These are phyloP conservation scores for Deuterostichococcus epilithicus DNA, from an alignment of 139 green algal genomes.

Conservation along the genomic window DNA sequence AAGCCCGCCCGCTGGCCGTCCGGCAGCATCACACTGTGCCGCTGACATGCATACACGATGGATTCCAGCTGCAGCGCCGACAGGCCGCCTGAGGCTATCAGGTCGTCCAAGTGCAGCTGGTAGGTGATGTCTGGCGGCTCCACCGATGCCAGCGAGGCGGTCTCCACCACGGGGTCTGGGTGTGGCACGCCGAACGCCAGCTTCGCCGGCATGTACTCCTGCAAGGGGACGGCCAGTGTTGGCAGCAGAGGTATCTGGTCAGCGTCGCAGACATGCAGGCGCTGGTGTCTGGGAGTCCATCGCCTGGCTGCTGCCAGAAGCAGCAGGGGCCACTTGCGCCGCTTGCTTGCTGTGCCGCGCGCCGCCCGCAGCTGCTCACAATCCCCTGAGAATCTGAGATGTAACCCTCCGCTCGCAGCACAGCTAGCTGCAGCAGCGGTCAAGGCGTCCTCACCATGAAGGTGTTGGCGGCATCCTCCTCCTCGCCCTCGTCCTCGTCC, in stretches of 20 bases:
- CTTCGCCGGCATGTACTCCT: conserved; percentile 47
- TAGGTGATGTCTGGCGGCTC: conserved; percentile 50
- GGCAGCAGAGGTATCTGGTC: not conserved
- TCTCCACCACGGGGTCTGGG: conserved; percentile 60
- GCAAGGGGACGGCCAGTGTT: not conserved
- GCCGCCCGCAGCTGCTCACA: too few relatives aligned
- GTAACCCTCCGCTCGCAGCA: not conserved
- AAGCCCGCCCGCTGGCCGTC: conserved; percentile 41
- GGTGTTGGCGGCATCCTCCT: conserved; percentile 16
- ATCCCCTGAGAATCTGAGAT: not conserved
- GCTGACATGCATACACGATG: conserved; percentile 45
- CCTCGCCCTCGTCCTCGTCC: conserved; percentile 26
- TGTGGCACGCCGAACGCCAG: conserved; percentile 34
- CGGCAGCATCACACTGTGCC: conserved; percentile 32
- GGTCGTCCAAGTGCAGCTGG: conserved; percentile 23
- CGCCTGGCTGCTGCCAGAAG: too few relatives aligned
- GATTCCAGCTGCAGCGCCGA: conserved; percentile 38
- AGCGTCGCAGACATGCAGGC: not conserved
- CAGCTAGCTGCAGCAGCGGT: too few relatives aligned
- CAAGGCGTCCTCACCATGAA: conserved; percentile 19
- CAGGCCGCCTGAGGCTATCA: conserved; percentile 23
- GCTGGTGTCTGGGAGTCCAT: too few relatives aligned
- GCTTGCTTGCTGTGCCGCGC: too few relatives aligned
- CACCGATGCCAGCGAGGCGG: conserved; percentile 42
- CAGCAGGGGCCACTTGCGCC: too few relatives aligned